Evolutionary conservation across 2,329 filamentous ascomycete genomes (phyloP).

Genomic region (Claviceps capensis): DNA sequence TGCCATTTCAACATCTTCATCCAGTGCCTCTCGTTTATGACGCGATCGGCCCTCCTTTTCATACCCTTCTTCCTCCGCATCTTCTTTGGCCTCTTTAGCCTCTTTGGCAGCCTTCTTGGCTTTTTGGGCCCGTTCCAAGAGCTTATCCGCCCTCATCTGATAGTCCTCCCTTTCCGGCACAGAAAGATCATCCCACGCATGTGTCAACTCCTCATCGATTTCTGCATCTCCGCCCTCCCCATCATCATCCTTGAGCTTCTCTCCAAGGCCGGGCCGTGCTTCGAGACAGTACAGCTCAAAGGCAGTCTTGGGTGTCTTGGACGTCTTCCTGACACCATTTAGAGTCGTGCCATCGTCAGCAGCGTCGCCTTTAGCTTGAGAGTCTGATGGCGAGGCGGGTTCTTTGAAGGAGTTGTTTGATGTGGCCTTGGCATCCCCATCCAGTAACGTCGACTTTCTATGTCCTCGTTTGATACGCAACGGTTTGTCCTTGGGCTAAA

Average conservation of each 20-base stretch:
- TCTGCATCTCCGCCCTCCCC: constrained; percentile 17
- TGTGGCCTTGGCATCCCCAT: constrained; percentile 27
- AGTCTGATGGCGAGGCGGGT: constrained; percentile 29
- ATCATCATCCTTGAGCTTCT: constrained; percentile 28
- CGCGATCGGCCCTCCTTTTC: constrained; percentile 10
- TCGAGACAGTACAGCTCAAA: constrained; percentile 44
- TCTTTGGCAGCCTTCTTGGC: constrained; percentile 11
- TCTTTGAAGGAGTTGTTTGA: constrained; percentile 31
- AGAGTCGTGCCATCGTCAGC: constrained; percentile 10
- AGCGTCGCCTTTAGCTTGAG: constrained; percentile 15
- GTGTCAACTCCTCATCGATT: constrained; percentile 41
- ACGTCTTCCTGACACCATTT: constrained; percentile 28
- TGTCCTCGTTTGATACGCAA: constrained; percentile 61
- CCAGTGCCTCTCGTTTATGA: constrained; percentile 22
- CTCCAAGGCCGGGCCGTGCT: constrained; percentile 28
- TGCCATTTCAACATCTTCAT: constrained; percentile 37
- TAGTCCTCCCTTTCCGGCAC: constrained; percentile 36
- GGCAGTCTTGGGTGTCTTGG: constrained; percentile 31
- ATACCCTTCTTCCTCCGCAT: constrained; percentile 7
- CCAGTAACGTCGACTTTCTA: constrained; percentile 41
- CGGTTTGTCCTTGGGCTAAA: constrained; percentile 63
- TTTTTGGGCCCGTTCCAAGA: constrained; percentile 15
- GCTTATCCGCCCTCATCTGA: constrained; percentile 20
- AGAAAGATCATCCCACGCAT: constrained; percentile 39
- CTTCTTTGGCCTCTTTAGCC: constrained; percentile 11